Conservation (phyloP, 176 grass and related monocot genomes). For the Triticum urartu region DNA sequence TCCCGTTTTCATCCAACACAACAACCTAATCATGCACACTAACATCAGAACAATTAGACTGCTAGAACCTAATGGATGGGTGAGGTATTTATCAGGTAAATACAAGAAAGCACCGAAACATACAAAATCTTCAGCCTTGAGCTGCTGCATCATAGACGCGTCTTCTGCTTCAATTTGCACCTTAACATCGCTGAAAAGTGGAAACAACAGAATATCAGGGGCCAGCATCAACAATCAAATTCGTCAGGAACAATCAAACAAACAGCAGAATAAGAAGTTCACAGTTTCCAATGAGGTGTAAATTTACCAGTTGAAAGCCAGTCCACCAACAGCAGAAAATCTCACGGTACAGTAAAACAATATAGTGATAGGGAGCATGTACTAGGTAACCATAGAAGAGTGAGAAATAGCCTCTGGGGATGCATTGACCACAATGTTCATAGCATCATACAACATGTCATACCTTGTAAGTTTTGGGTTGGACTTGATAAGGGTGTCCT, state of each 20-base stretch:
- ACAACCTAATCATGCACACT: conserved; percentile 52
- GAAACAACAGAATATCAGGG: not conserved
- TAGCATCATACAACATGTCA: not conserved
- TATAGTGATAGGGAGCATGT: not conserved
- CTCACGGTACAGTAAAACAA: not conserved
- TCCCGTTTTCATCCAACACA: conserved; percentile 78
- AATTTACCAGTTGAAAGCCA: not conserved
- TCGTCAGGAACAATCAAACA: not conserved
- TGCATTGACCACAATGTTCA: not conserved
- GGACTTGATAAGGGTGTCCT: conserved; percentile 66
- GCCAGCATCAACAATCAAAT: not conserved
- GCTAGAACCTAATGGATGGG: not conserved
- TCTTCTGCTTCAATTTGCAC: conserved; percentile 86
- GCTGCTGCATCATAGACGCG: conserved; percentile 59
- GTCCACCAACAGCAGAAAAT: no score
- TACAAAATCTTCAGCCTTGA: conserved; percentile 83
- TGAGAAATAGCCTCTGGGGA: not conserved
- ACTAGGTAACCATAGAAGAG: not conserved
- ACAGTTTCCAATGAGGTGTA: not conserved
- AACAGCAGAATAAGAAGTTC: not conserved
- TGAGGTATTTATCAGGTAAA: not conserved
- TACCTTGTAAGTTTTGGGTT: conserved; percentile 89
- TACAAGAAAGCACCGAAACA: conserved; percentile 21
- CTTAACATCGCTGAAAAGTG: conserved; percentile 59
- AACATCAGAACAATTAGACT: conserved; percentile 11